Evolutionary conservation across 2,329 filamentous ascomycete species (phyloP).

Genomic region (Shiraia sp.): DNA sequence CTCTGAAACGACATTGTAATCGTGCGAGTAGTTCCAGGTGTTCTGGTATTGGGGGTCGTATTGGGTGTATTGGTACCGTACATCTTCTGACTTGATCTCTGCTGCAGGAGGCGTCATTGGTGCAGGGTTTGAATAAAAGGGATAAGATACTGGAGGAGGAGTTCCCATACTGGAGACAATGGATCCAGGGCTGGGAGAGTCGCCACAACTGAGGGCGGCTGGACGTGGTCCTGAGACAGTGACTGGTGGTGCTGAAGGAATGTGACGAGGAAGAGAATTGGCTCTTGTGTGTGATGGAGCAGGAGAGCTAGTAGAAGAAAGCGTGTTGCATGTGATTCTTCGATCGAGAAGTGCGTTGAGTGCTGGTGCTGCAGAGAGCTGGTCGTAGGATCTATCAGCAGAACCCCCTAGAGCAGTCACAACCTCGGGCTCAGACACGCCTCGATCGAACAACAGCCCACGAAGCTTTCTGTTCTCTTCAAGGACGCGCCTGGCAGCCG

Average conservation of each 20-base stretch:
- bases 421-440: slow-evolving; percentile 62
- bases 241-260: slow-evolving; percentile 24
- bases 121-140: slow-evolving; percentile 24
- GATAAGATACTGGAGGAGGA: slow-evolving; percentile 28
- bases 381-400: slow-evolving; percentile 30
- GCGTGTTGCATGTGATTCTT: slow-evolving; percentile 26
- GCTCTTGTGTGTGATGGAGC: slow-evolving; percentile 15
- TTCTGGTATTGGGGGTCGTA: slow-evolving; percentile 20
- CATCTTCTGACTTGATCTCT: slow-evolving; percentile 32
- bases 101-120: slow-evolving; percentile 21
- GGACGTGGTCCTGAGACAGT: slow-evolving; percentile 26
- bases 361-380: slow-evolving; percentile 29
- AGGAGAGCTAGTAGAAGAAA: slow-evolving; percentile 24
- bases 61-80: slow-evolving; percentile 27
- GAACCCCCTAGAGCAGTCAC: slow-evolving; percentile 28
- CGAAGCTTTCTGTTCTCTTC: slow-evolving; percentile 71
- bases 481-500: slow-evolving; percentile 68
- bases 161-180: slow-evolving; percentile 38
- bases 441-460: slow-evolving; percentile 60
- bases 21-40: slow-evolving; percentile 27
- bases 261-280: slow-evolving; percentile 17
- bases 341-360: slow-evolving; percentile 38
- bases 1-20: slow-evolving; percentile 17
- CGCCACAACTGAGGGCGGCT: slow-evolving; percentile 27
- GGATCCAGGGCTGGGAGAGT: slow-evolving; percentile 36